phyloP scores from a whole-genome alignment of 2,329 filamentous ascomycete species.

The Xylaria sp. region DNA sequence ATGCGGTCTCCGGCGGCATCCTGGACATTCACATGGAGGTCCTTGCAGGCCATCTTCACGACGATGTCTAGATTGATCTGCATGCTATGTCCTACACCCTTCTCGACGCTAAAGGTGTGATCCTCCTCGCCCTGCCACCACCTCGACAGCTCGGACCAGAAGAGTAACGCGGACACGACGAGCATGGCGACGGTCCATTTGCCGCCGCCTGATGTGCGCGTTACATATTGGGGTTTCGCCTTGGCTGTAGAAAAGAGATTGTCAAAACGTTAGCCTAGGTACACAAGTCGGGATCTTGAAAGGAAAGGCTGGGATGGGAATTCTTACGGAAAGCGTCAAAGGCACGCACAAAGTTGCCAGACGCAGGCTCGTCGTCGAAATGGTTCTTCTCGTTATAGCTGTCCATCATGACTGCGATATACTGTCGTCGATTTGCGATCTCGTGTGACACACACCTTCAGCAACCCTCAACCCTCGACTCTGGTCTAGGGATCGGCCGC shows the following conservation, averaged over 20 bases:
- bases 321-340: constrained; percentile 95
- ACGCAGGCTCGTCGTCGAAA: constrained; percentile 78
- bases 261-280: constrained; percentile 15
- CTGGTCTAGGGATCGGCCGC: constrained; percentile 9
- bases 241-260: constrained; percentile 67
- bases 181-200: constrained; percentile 91
- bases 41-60: constrained; percentile 82
- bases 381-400: constrained; percentile 71
- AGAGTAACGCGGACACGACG: constrained; percentile 74
- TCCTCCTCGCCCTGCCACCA: constrained; percentile 87
- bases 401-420: constrained; percentile 65
- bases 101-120: constrained; percentile 93
- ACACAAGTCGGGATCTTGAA: constrained; percentile 3
- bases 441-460: neutral
- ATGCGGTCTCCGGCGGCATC: constrained; percentile 93
- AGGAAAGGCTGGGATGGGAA: neutral
- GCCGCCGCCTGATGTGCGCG: constrained; percentile 82
- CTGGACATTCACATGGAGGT: constrained; percentile 96
- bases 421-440: neutral
- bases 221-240: constrained; percentile 91
- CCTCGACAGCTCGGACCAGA: constrained; percentile 75
- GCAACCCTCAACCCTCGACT: neutral
- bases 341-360: constrained; percentile 73
- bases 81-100: constrained; percentile 82
- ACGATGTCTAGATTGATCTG: constrained; percentile 98